Base-by-base conservation (phyloP, 2,329 filamentous ascomycete genomes). In the Akanthomyces lecanii region DNA sequence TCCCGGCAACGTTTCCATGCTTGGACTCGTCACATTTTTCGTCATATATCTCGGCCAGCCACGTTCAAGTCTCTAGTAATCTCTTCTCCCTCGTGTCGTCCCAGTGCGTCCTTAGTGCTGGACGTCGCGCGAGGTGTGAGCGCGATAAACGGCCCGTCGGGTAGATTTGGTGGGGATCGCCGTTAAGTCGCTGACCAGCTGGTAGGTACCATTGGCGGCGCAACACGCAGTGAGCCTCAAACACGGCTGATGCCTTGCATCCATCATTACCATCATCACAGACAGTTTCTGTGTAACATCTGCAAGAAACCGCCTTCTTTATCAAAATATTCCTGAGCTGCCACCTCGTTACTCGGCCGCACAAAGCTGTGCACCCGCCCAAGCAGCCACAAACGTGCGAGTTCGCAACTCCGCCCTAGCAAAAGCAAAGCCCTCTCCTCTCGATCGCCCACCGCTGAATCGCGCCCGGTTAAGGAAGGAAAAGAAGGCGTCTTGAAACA, bases 101-200 rank as follows among this genome's bases (percentile, higher is more conserved):
- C 40, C 53, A 21, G 21, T 21, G 21, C 21, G 21, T 21, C 21
- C 21, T 21, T 56, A 33, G 40, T 54, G 36, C 33, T 54, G 36
- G 21, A 11, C 5, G 36, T 21, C 7, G 18, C 23, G 21, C 21
- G 16, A 25, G 45, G 23, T 51, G 56, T 30, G 45, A 51, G 56
- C 42, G 56, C 56, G 45, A 51, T 33, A 16, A 42, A 60, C 56
- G 56, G 56, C 33, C 56, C 56, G 56, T 42, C 56, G 56, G 56
- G 45, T 60, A 60, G 56, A 60, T 60, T 48, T 21, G 23, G 56
- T 60, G 56, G 56, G 56, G 45, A 36, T 47, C 30, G 55, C 23
- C 44, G 44, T 58, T 48, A 11, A 40, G 40, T 25, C 4, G 55
- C n/a, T 38, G 52, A 30, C 28, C 28, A 30, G 28, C 28, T 6